These are phyloP conservation scores for Phialophora chinensis DNA, from an alignment of 2,329 filamentous ascomycete genomes.

Conservation along the genomic window DNA sequence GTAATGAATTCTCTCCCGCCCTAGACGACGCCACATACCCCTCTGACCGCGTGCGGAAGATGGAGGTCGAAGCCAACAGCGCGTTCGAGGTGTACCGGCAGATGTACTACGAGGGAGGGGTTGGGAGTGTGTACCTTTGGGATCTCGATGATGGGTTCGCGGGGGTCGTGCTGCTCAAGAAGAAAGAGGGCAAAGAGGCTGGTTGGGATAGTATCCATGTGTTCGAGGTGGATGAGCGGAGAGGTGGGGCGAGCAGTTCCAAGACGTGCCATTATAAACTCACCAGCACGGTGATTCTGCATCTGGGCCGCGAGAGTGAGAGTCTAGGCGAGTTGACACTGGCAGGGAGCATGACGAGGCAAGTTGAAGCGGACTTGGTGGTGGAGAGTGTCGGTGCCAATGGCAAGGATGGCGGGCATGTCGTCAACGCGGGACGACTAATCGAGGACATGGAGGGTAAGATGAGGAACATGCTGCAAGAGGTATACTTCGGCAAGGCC, in stretches of 20 bases:
- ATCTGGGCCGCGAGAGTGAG: slow-evolving; percentile 64
- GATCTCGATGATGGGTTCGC: slow-evolving; percentile 97
- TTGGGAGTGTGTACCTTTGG: slow-evolving; percentile 95
- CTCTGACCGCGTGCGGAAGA: slow-evolving; percentile 86
- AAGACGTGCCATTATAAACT: slow-evolving; percentile 96
- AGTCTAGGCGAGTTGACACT: slow-evolving; percentile 85
- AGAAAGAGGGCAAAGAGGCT: slow-evolving; percentile 67
- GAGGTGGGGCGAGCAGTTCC: slow-evolving; percentile 51
- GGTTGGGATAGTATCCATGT: slow-evolving; percentile 99
- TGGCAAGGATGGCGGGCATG: slow-evolving; percentile 81
- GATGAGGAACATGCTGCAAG: slow-evolving; percentile 95
- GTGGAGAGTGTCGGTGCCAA: slow-evolving; percentile 62
- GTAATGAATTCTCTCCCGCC: slow-evolving; percentile 95
- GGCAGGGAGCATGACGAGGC: slow-evolving; percentile 96
- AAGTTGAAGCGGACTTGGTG: slow-evolving; percentile 88
- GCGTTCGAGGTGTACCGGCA: slow-evolving; percentile 97
- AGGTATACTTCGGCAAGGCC: slow-evolving; percentile 99
- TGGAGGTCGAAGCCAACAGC: slow-evolving; percentile 93
- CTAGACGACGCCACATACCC: slow-evolving; percentile 86
- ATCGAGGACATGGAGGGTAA: slow-evolving; percentile 99
- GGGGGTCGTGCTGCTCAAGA: slow-evolving; percentile 93
- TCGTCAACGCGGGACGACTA: slow-evolving; percentile 89
- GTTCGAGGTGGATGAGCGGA: slow-evolving; percentile 89
- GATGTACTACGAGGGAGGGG: slow-evolving; percentile 88
- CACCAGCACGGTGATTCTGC: slow-evolving; percentile 93